Base-by-base conservation (phyloP, 1,139 yeast species). In the Diutina siamensis region DNA sequence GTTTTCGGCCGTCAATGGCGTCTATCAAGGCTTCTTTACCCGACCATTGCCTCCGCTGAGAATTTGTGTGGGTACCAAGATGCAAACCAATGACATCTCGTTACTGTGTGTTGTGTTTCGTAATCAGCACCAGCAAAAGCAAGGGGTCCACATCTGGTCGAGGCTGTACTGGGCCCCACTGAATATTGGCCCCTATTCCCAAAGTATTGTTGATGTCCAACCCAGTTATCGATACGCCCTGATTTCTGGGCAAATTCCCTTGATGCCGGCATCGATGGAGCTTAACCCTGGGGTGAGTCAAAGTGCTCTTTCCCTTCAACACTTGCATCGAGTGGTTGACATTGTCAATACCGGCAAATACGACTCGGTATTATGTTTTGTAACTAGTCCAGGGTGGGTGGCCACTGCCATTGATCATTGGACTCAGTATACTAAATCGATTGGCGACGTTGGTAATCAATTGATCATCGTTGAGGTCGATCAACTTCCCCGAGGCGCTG, bases 141-240 rank as follows among this genome's bases (percentile, higher is more conserved):
- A 15, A 38, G 97, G 97, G 0, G 66, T 92, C 21, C 97, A 92
- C 57, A 86, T 92, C 3, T 87, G 92, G 54, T 87, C 97, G 1
- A 71, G 92, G 48, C 87, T 96, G 27, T 88, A 83, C 59, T 92
- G 98, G 98, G 97, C 97, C 0, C 98, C 98, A 0, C 94, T 95
- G 44, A 92, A 92, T 54, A 92, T 92, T 47, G 98, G 98, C 0
- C 98, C 98, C 0, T 92, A 92, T 59, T 89, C 98, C 0, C 98
- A 92, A 61, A 76, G 92, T 1, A 76, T 80, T 12, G 66, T 77
- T 45, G 74, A 71, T 46, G 59, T 59, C 7, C 64, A 63, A 17
- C 70, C 73, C 28, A 47, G 47, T 7, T 58, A 59, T 48, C 61
- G 67, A 35, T 54, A 77, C 7, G 79, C 84, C 0, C 74, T 78